Evolutionary conservation across 108 stramenopile species (phyloP), one percentile per base, ranked within the genome.

Genomic region (Skeletonema menzelii): DNA sequence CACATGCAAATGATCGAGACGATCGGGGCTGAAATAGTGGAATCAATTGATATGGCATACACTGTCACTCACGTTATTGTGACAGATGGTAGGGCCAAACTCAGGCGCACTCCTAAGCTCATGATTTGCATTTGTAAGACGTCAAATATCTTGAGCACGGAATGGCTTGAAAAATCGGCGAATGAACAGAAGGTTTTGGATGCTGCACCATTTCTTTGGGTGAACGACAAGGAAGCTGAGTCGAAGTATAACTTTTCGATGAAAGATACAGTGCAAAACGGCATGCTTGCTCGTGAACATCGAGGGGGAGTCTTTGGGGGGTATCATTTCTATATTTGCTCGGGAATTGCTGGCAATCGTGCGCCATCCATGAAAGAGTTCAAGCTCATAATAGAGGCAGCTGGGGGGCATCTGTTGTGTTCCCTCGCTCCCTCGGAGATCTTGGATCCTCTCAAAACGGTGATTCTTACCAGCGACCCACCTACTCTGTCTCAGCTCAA

Each of bases 21-120:
- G 15, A 85, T 88, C 59, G 87, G 87, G 24, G 87, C 85, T 12
- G 73, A 77, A 22, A 63, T 86, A 26, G 56, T 89, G 1, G 85
- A 86, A 42, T 73, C 64, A 15, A 56, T 86, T n/a, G 79, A 85
- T 13, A 82, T 86, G 40, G 84, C 88, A 38, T 55, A 65, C 40
- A 77, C 59, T 3, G 85, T 82, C 19, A 86, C 84, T n/a, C 84
- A 89, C 56, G 83, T 85, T 8, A 86, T 89, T 57, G 88, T 78
- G 26, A 83, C 73, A 14, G 84, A 83, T 65, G 82, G 78, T 5
- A 72, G 68, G 14, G 68, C 64, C 15, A 57, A 66, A 15, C 56
- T 89, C 28, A 61, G 84, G 24, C 71, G 88, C 14, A 89, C 88
- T 8, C 86, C 88, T 4, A 89, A 89, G 42, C 81, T 89, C 4